Evolutionary conservation across 2,329 filamentous ascomycete species (phyloP).

Genomic region (Trematosphaeria pertusa): DNA sequence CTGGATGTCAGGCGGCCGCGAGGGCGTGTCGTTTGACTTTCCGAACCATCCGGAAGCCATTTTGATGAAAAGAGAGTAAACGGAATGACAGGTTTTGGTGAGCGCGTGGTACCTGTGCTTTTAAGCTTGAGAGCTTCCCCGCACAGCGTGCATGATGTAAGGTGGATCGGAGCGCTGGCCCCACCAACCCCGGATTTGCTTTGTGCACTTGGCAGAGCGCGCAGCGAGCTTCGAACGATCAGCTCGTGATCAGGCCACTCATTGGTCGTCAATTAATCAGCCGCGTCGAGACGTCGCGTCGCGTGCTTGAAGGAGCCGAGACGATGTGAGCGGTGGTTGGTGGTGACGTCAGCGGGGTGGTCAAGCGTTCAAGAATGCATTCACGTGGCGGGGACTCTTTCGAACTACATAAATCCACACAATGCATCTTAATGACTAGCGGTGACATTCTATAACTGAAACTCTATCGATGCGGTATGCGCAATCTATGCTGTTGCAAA

Average conservation of each 20-base stretch:
- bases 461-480: too few species aligned
- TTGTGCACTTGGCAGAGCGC: neutral
- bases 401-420: too few species aligned
- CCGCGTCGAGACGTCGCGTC: too few species aligned
- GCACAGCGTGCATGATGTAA: constrained; percentile 12
- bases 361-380: too few species aligned
- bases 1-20: constrained; percentile 36
- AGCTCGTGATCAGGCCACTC: neutral
- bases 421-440: too few species aligned
- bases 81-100: constrained; percentile 6
- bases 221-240: neutral
- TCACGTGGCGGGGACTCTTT: too few species aligned
- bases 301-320: too few species aligned
- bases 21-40: constrained; percentile 26
- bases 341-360: too few species aligned
- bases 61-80: constrained; percentile 9
- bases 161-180: constrained; percentile 9
- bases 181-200: constrained; percentile 9
- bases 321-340: too few species aligned
- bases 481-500: too few species aligned
- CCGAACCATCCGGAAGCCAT: constrained; percentile 41
- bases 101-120: constrained; percentile 17
- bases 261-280: too few species aligned
- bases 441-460: too few species aligned
- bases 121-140: constrained; percentile 16